These are phyloP conservation scores for Pyrenophora tritici-repentis DNA, from an alignment of 2,329 filamentous ascomycete species.

Conservation along the genomic window DNA sequence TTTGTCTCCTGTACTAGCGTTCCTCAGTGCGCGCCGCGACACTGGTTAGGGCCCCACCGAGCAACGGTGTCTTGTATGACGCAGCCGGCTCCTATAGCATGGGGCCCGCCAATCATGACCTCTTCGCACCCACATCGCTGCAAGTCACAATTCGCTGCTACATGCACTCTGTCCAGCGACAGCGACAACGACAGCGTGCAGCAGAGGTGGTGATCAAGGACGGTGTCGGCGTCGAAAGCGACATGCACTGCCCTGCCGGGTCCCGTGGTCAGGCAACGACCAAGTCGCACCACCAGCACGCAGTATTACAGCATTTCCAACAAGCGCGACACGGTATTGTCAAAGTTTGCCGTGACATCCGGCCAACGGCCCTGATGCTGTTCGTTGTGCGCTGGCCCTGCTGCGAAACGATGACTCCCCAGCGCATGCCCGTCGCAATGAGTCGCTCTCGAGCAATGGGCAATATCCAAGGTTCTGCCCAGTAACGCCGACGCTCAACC, in stretches of 20 bases:
- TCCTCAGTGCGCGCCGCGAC: conserved; percentile 11
- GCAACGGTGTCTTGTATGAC: conserved; percentile 15
- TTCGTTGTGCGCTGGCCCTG: conserved; percentile 16
- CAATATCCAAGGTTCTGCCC: too few relatives aligned
- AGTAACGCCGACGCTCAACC: too few relatives aligned
- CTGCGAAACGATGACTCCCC: conserved; percentile 22
- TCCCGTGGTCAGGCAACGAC: conserved; percentile 4
- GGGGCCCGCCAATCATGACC: conserved; percentile 6
- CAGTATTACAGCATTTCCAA: background rate
- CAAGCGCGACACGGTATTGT: background rate
- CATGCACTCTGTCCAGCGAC: background rate
- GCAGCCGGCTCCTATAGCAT: conserved; percentile 8
- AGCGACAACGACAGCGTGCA: too few relatives aligned
- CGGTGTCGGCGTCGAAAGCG: background rate
- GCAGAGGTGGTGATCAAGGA: background rate
- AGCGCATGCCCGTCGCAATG: background rate
- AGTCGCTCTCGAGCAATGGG: too few relatives aligned
- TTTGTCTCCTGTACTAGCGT: conserved; percentile 14
- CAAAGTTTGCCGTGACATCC: conserved; percentile 20
- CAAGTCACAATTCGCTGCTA: background rate
- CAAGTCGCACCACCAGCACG: background rate
- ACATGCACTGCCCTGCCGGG: conserved; percentile 4
- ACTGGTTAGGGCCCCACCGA: conserved; percentile 12
- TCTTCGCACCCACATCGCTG: background rate
- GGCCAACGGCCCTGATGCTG: conserved; percentile 12